Evolutionary conservation across 257 asterid genomes (phyloP).

Genomic region (Eucommia ulmoides): DNA sequence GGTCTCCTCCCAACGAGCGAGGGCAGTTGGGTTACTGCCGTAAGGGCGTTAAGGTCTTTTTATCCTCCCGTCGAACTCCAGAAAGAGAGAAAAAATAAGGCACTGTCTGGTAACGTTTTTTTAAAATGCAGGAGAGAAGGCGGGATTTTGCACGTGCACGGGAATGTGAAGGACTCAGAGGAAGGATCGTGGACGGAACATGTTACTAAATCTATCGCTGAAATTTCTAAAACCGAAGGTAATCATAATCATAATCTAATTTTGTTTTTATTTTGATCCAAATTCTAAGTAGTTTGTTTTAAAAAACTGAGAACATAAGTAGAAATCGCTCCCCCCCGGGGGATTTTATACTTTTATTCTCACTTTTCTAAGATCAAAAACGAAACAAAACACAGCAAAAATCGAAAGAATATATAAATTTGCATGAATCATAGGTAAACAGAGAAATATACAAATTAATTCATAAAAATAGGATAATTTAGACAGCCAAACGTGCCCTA

Average conservation of each 20-base stretch:
- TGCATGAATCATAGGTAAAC: too few relatives aligned
- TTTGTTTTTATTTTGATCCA: background rate
- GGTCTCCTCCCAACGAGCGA: slow-evolving; percentile 93
- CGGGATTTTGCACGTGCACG: slow-evolving; percentile 73
- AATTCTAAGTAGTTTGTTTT: too few relatives aligned
- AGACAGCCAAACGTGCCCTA: background rate
- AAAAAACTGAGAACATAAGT: too few relatives aligned
- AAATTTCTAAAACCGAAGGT: slow-evolving; percentile 59
- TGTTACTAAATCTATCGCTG: slow-evolving; percentile 42
- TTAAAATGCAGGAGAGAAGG: slow-evolving; percentile 54
- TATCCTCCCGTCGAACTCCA: too few relatives aligned
- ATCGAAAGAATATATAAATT: background rate
- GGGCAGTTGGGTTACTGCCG: slow-evolving; percentile 87
- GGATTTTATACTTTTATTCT: too few relatives aligned
- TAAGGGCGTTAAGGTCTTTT: slow-evolving; percentile 63
- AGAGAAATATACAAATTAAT: too few relatives aligned
- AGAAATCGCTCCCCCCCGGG: too few relatives aligned
- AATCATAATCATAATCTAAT: background rate
- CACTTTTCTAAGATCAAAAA: too few relatives aligned
- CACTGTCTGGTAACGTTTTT: slow-evolving; percentile 1
- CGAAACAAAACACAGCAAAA: background rate
- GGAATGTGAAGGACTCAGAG: slow-evolving; percentile 77
- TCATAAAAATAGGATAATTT: too few relatives aligned
- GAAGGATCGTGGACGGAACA: slow-evolving; percentile 49
- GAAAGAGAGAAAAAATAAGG: too few relatives aligned